phyloP scores from a whole-genome alignment of 2,329 filamentous ascomycete species.

The Pseudogymnoascus sp. region DNA sequence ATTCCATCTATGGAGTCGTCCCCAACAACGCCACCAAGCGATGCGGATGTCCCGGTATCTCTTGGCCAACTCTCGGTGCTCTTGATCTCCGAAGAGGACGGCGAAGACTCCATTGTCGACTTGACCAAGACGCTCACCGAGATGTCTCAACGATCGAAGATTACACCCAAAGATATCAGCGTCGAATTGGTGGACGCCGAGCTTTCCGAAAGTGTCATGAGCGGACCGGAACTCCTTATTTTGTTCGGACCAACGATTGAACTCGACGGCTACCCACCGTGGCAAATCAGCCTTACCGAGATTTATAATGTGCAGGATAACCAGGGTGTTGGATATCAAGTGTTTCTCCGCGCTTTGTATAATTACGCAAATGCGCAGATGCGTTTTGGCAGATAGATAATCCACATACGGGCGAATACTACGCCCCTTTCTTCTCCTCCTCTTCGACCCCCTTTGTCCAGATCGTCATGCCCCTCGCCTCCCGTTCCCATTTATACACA shows the following conservation, averaged over 20 bases:
- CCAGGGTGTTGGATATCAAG: slow-evolving; percentile 82
- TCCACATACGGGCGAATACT: slow-evolving; percentile 2
- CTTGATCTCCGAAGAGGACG: slow-evolving; percentile 80
- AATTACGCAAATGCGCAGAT: slow-evolving; percentile 85
- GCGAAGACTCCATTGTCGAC: slow-evolving; percentile 88
- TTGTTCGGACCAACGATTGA: slow-evolving; percentile 79
- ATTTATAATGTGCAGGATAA: slow-evolving; percentile 78
- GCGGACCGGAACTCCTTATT: slow-evolving; percentile 83
- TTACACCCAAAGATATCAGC: slow-evolving; percentile 74
- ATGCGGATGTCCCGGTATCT: slow-evolving; percentile 28
- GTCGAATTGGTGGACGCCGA: slow-evolving; percentile 84
- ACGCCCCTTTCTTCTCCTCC: neutral
- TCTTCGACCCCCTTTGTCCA: slow-evolving; percentile 7
- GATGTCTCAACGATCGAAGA: slow-evolving; percentile 86
- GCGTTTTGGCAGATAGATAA: slow-evolving; percentile 60
- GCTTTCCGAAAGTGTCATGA: slow-evolving; percentile 69
- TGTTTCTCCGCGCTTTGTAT: slow-evolving; percentile 78
- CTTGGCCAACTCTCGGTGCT: slow-evolving; percentile 52
- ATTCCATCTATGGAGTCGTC: slow-evolving; percentile 50
- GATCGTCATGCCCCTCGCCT: slow-evolving; percentile 36
- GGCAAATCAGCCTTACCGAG: slow-evolving; percentile 91
- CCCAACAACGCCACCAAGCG: slow-evolving; percentile 37
- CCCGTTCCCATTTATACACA: slow-evolving; percentile 61
- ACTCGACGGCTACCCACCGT: slow-evolving; percentile 87
- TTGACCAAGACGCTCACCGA: slow-evolving; percentile 88